phyloP scores from a whole-genome alignment of 1,284 basidiomycete species.

The Cystobasidium pallidum region DNA sequence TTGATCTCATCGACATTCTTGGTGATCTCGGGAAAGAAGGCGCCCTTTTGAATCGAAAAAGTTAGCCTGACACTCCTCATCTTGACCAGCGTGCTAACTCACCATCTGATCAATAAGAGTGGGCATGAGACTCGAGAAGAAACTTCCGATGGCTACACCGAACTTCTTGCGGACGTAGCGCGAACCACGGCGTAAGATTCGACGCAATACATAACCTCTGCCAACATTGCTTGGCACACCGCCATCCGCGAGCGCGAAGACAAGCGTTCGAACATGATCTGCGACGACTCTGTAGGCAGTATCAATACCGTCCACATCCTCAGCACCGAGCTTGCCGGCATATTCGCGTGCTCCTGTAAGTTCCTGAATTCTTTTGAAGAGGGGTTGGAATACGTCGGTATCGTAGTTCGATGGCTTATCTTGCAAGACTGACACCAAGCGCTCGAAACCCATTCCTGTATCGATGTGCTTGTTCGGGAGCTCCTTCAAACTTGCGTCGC shows the following conservation, averaged over 20 bases:
- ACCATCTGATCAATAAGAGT: constrained; percentile 88
- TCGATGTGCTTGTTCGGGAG: constrained; percentile 95
- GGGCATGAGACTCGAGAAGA: constrained; percentile 91
- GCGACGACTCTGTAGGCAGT: constrained; percentile 97
- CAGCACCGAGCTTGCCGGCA: constrained; percentile 85
- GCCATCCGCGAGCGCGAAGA: constrained; percentile 93
- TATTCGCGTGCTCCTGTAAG: constrained; percentile 87
- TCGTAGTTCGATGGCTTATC: constrained; percentile 95
- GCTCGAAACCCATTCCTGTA: constrained; percentile 98
- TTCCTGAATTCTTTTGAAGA: constrained; percentile 86
- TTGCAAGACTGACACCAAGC: constrained; percentile 91
- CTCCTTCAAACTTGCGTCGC: constrained; percentile 75
- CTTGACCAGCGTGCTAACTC: constrained; percentile 49
- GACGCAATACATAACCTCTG: constrained; percentile 89
- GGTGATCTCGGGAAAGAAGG: constrained; percentile 89
- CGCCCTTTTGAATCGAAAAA: constrained; percentile 64
- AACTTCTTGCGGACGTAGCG: constrained; percentile 96
- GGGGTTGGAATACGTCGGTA: constrained; percentile 89
- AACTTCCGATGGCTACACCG: constrained; percentile 87
- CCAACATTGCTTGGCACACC: constrained; percentile 96
- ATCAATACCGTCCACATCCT: constrained; percentile 91
- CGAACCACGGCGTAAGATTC: constrained; percentile 88
- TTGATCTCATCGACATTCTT: constrained; percentile 83
- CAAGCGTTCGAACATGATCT: constrained; percentile 93
- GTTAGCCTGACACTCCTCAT: not conserved